A percentile compares a stretch with the other conserved stretches of the same genome.
These are phyloP conservation scores for Botryotinia calthae DNA, from an alignment of 2,329 filamentous ascomycete genomes.

Conservation along the genomic window DNA sequence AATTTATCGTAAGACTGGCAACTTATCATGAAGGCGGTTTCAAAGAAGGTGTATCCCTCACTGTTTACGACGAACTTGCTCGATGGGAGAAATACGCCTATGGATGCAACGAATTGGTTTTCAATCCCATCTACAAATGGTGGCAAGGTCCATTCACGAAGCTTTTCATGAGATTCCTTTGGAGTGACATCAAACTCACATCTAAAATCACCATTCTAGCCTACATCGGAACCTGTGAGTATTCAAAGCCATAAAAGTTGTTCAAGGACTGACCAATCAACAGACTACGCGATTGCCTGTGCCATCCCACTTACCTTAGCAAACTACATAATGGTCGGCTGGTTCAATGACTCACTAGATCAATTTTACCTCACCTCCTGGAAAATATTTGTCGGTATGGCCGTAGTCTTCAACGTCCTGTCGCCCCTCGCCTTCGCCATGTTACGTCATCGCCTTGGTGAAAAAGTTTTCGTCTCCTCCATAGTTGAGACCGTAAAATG, in stretches of 20 bases:
- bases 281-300: slow-evolving; percentile 60
- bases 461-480: slow-evolving; percentile 35
- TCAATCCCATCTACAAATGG: slow-evolving; percentile 65
- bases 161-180: slow-evolving; percentile 60
- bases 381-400: slow-evolving; percentile 60
- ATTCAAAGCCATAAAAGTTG: no score
- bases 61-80: slow-evolving; percentile 68
- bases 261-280: not conserved
- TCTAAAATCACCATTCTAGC: slow-evolving; percentile 71
- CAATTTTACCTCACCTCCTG: slow-evolving; percentile 67
- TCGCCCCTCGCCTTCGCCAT: slow-evolving; percentile 30
- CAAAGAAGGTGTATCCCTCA: slow-evolving; percentile 71
- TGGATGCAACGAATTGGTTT: slow-evolving; percentile 68
- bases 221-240: slow-evolving; percentile 54
- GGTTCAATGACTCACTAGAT: slow-evolving; percentile 65
- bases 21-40: slow-evolving; percentile 68
- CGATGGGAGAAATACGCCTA: slow-evolving; percentile 74
- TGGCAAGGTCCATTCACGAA: slow-evolving; percentile 62
- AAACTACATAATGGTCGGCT: slow-evolving; percentile 72
- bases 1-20: slow-evolving; percentile 66
- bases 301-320: slow-evolving; percentile 63
- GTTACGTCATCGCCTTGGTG: slow-evolving; percentile 29
- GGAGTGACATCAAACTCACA: slow-evolving; percentile 59
- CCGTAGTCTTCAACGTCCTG: slow-evolving; percentile 62
- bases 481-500: slow-evolving; percentile 57